Evolutionary conservation across 2,329 filamentous ascomycete genomes (phyloP).

Genomic region (Aspergillus sergii): DNA sequence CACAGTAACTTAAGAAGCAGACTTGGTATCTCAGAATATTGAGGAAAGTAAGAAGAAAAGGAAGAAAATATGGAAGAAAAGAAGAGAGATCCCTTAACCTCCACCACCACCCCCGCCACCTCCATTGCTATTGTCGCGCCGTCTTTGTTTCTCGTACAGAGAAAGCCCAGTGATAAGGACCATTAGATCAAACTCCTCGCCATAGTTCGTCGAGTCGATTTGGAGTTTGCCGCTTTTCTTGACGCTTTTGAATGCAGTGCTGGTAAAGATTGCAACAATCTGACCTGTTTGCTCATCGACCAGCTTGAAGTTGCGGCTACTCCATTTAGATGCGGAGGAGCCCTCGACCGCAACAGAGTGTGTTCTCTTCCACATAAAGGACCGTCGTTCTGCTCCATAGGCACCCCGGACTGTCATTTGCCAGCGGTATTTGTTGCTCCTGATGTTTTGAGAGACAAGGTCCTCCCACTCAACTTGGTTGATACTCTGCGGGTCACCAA

Average conservation of each 20-base stretch:
- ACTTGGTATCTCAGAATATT: conserved; percentile 9
- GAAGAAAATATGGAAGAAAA: not conserved
- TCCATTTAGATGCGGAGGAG: conserved; percentile 24
- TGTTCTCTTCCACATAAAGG: conserved; percentile 39
- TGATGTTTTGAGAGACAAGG: conserved; percentile 28
- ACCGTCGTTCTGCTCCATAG: conserved; percentile 15
- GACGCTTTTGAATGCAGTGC: conserved; percentile 28
- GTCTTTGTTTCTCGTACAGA: conserved; percentile 28
- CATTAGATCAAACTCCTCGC: conserved; percentile 32
- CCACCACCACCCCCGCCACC: conserved; percentile 17
- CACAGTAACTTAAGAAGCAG: not conserved
- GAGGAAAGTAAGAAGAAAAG: not conserved
- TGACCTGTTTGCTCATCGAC: conserved; percentile 32
- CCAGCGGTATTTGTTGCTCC: conserved; percentile 31
- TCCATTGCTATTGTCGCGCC: conserved; percentile 16
- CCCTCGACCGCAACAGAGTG: conserved; percentile 30
- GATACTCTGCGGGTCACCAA: conserved; percentile 31
- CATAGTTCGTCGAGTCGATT: conserved; percentile 27
- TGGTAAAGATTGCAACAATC: conserved; percentile 35
- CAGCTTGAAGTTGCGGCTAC: conserved; percentile 35
- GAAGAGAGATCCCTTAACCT: not conserved
- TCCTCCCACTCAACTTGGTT: conserved; percentile 34
- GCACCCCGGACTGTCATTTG: conserved; percentile 23
- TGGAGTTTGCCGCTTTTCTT: conserved; percentile 37
- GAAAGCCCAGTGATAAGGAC: conserved; percentile 31